Evolutionary conservation across 2,329 filamentous ascomycete species (phyloP).

Genomic region (Tolypocladium guangdongense): DNA sequence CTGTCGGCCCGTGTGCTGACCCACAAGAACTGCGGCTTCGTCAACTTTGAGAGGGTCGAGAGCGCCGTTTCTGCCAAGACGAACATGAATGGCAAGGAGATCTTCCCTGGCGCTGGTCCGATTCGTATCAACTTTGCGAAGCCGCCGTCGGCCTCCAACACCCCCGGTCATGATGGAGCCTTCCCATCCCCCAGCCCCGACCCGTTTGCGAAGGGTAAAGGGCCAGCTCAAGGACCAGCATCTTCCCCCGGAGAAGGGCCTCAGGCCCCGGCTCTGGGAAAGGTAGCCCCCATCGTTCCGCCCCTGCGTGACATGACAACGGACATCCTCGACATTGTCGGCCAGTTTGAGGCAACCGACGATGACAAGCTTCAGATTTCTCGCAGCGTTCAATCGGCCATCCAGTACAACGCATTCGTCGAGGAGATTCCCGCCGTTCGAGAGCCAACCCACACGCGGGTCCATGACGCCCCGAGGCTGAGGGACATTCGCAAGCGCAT

Average conservation of each 20-base stretch:
- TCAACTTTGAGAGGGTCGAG: slow-evolving; percentile 89
- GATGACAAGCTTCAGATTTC: slow-evolving; percentile 68
- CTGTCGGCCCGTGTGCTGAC: slow-evolving; percentile 87
- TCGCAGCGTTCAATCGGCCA: slow-evolving; percentile 62
- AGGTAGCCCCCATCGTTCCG: slow-evolving; percentile 53
- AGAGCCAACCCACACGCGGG: slow-evolving; percentile 77
- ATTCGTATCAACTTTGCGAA: slow-evolving; percentile 97
- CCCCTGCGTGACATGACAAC: slow-evolving; percentile 66
- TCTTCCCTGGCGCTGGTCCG: slow-evolving; percentile 91
- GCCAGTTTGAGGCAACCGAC: slow-evolving; percentile 74
- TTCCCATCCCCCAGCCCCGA: slow-evolving; percentile 89
- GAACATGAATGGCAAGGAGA: slow-evolving; percentile 89
- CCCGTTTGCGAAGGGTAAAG: slow-evolving; percentile 54
- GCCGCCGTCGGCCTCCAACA: slow-evolving; percentile 80
- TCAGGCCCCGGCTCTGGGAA: slow-evolving; percentile 18
- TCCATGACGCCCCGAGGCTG: slow-evolving; percentile 89
- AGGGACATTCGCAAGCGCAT: slow-evolving; percentile 96
- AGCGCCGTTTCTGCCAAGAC: slow-evolving; percentile 84
- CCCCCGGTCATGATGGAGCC: slow-evolving; percentile 77
- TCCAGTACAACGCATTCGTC: slow-evolving; percentile 60
- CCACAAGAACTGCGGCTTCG: slow-evolving; percentile 98
- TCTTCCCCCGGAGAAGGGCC: slow-evolving; percentile 24
- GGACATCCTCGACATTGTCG: slow-evolving; percentile 78
- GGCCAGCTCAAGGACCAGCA: slow-evolving; percentile 21
- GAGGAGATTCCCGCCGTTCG: slow-evolving; percentile 82